Evolutionary conservation across 257 asterid genomes (phyloP).

Genomic region (Fraxinus excelsior): DNA sequence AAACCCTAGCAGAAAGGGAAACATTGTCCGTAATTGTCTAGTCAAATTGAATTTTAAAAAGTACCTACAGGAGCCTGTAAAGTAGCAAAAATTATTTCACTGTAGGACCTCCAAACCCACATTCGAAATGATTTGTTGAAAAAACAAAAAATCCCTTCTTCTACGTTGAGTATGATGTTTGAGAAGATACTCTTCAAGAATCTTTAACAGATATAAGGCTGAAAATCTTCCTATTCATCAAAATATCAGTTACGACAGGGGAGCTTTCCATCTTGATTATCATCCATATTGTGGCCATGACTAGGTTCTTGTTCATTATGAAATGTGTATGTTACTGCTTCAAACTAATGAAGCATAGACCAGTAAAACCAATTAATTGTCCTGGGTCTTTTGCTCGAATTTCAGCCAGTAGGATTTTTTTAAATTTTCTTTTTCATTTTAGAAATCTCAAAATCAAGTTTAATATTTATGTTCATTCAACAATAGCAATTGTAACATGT

Average conservation of each 20-base stretch:
- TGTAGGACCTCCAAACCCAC: neutral
- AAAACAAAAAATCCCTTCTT: neutral
- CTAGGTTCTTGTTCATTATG: neutral
- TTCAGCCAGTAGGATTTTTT: neutral
- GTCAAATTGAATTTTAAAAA: neutral
- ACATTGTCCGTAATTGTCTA: neutral
- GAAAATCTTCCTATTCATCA: neutral
- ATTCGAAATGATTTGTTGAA: no score
- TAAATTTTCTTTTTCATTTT: neutral
- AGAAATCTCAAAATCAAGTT: neutral
- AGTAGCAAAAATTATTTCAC: neutral
- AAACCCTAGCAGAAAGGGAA: conserved; percentile 6
- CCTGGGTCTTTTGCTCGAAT: neutral
- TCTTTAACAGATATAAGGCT: neutral
- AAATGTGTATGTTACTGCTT: conserved; percentile 1
- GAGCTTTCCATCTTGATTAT: neutral
- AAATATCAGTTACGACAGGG: neutral
- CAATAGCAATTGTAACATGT: conserved; percentile 9
- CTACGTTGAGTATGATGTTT: neutral
- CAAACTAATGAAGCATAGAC: neutral
- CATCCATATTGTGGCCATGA: conserved; percentile 15
- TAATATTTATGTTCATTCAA: neutral
- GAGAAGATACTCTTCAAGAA: neutral
- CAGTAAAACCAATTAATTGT: neutral
- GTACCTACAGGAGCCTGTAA: neutral